phyloP scores from a whole-genome alignment of 306 rosid species.

The cucumber (Cucumis sativus) region DNA sequence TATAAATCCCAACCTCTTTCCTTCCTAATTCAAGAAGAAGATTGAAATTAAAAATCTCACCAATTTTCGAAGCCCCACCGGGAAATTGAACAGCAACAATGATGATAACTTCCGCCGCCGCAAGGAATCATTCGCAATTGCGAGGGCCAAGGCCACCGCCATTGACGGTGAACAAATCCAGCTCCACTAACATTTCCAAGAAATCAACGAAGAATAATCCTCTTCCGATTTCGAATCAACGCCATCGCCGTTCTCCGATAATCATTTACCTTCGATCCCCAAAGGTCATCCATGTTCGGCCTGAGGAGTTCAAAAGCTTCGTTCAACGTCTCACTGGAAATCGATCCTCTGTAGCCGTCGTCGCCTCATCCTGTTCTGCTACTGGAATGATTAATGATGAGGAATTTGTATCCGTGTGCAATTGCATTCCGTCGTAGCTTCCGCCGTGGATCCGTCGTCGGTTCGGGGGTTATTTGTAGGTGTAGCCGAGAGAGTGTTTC shows the following conservation, averaged over 20 bases:
- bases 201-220: neutral
- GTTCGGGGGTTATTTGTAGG: neutral
- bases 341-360: neutral
- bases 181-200: constrained; percentile 8
- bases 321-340: constrained; percentile 35
- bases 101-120: constrained; percentile 12
- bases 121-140: constrained; percentile 7
- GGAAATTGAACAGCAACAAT: neutral
- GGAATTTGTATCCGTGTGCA: neutral
- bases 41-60: neutral
- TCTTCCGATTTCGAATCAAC: neutral
- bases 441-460: neutral
- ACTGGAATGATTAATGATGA: neutral
- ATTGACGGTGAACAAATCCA: constrained; percentile 1
- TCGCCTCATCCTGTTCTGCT: neutral
- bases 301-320: constrained; percentile 27
- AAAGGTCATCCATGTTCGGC: constrained; percentile 25
- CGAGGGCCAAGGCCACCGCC: constrained; percentile 32
- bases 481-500: no score
- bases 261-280: constrained; percentile 27
- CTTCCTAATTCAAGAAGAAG: neutral
- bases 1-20: neutral
- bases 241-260: constrained; percentile 6
- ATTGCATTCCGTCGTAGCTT: neutral
- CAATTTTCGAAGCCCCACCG: neutral